Conservation (phyloP, 768 basidiomycete genomes). For the Leccinum obscurum region DNA sequence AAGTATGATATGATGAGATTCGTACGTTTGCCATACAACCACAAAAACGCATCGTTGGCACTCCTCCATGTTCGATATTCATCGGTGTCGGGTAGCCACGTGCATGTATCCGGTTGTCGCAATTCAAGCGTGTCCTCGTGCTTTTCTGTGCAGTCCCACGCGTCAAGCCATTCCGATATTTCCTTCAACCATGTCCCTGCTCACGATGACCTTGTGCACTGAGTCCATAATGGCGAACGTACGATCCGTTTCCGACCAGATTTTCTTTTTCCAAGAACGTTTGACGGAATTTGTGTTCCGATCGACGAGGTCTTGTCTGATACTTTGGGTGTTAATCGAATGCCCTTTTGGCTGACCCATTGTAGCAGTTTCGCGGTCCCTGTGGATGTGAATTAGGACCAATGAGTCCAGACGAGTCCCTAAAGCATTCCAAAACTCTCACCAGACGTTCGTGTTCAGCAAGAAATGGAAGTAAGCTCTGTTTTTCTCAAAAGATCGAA, state of each 20-base stretch:
- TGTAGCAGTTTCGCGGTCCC: background rate
- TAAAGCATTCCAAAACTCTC: background rate
- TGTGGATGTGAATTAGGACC: background rate
- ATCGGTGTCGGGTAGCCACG: background rate
- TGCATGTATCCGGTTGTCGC: background rate
- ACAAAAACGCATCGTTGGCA: background rate
- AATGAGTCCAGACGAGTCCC: background rate
- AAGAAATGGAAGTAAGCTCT: background rate
- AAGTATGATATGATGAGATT: background rate
- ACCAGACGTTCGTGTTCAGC: background rate
- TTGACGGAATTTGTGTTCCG: background rate
- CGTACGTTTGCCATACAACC: background rate
- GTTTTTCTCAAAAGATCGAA: background rate
- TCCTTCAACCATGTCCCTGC: background rate
- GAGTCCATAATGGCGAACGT: background rate
- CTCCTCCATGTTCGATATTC: background rate
- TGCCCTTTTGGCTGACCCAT: background rate
- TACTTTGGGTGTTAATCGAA: background rate
- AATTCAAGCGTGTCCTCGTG: background rate
- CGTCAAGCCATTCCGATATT: too few species aligned
- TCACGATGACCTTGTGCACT: conserved; percentile 22
- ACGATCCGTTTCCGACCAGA: background rate
- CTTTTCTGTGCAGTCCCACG: background rate
- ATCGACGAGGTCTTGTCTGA: background rate
- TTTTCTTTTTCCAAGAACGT: background rate